Conservation (phyloP, 2,329 filamentous ascomycete genomes). For the Neofusicoccum laricinum region DNA sequence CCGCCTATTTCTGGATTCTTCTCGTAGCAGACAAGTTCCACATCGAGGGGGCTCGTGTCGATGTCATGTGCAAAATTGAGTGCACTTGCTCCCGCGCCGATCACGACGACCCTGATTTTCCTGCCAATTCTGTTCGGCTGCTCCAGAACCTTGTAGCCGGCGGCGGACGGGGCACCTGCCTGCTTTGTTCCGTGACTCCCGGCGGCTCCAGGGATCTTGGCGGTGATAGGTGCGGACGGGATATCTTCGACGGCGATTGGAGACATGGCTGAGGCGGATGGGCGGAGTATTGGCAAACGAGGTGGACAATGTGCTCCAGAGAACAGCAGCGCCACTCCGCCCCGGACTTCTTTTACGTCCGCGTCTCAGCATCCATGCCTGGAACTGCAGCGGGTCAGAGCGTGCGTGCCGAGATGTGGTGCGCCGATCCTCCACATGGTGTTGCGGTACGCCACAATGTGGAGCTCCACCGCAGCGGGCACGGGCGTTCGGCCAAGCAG, state of each 20-base stretch:
- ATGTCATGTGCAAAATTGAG: conserved; percentile 36
- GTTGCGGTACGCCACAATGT: neutral
- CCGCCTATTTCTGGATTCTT: conserved; percentile 45
- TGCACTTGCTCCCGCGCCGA: conserved; percentile 35
- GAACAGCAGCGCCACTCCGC: neutral
- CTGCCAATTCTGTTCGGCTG: neutral
- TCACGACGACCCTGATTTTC: conserved; percentile 23
- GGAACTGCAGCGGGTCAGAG: neutral
- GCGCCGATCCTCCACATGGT: neutral
- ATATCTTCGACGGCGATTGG: neutral
- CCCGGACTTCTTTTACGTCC: neutral
- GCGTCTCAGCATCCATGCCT: neutral
- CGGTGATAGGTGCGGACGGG: neutral
- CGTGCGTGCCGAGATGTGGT: neutral
- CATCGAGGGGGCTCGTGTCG: conserved; percentile 26
- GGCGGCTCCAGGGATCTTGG: neutral
- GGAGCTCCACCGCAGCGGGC: neutral
- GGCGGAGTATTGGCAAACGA: neutral
- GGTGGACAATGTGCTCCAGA: neutral
- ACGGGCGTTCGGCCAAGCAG: too few relatives aligned
- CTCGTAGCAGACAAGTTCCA: conserved; percentile 49
- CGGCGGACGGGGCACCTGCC: neutral
- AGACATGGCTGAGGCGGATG: neutral
- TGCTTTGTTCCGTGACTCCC: too few relatives aligned
- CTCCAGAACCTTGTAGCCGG: neutral